Percentiles rank a stretch among this genome's conserved stretches.
phyloP scores from a whole-genome alignment of 2,329 filamentous ascomycete genomes.

The Aspergillus phoenicis region DNA sequence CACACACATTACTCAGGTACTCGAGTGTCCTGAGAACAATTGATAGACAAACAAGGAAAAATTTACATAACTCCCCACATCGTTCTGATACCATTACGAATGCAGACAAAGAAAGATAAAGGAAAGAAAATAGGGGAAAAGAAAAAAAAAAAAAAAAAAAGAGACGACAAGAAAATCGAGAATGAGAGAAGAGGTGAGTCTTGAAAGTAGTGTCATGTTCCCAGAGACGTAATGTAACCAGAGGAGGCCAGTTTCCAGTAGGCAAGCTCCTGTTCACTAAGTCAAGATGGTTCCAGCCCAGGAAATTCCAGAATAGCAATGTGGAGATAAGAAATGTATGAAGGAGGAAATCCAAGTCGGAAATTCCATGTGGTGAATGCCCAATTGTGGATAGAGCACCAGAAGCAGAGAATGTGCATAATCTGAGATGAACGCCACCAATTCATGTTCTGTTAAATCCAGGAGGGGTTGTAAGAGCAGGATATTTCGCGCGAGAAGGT shows the following conservation, averaged over 20 bases:
- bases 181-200: not conserved
- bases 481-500: not conserved
- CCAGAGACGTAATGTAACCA: not conserved
- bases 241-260: constrained; percentile 1
- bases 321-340: not conserved
- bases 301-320: constrained; percentile 4
- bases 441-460: not conserved
- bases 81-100: constrained; percentile 11
- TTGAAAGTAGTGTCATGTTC: not conserved
- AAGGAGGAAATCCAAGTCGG: not conserved
- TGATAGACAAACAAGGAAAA: not conserved
- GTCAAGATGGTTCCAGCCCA: constrained; percentile 7
- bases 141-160: not conserved
- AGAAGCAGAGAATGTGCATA: not conserved
- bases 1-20: not conserved
- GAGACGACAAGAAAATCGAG: not conserved
- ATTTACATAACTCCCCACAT: not conserved
- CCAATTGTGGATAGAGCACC: not conserved
- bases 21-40: not conserved
- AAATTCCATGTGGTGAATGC: not conserved
- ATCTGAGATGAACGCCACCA: not conserved
- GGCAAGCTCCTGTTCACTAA: constrained; percentile 1
- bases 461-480: not conserved
- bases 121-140: constrained; percentile 5
- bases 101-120: constrained; percentile 3